Evolutionary conservation across 306 rosid species (phyloP), one percentile per base, ranked within the genome.

Genomic region (Echinosophora koreensis): DNA sequence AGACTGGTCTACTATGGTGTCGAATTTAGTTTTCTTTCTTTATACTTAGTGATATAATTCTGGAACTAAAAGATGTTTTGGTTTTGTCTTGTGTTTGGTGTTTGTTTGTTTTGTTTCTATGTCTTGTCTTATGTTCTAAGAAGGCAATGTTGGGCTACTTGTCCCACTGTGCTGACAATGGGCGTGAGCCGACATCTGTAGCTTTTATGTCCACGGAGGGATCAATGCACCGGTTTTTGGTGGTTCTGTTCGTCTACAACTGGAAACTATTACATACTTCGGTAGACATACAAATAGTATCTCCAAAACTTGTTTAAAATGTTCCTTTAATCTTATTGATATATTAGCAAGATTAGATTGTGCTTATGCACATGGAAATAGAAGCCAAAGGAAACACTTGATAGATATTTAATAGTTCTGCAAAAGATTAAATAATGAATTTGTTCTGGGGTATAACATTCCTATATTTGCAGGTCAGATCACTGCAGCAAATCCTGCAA

Each of bases 161-260:
- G 97, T 95, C 98, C 98, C 97, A 91, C 89, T 95, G 97, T 90
- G 98, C 95, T 92, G 97, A 90, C 96, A 90, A 92, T 89, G 97
- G 97, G 92, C 87, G 97, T 95, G 99, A 91, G 97, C 99, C 84
- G 99, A 90, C 96, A 66, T 89, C 99, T 90, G 96, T 95, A 89
- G 99, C 99, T 95, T 90, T 95, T 86, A 90, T 90, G 88, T 88
- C 90, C 97, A 87, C 82, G 97, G 94, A 92, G 92, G 97, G 87
- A 88, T 87, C 97, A 86, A 79, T 95, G 97, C 97, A 88, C 92
- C 86, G 83, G 95, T 88, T 91, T 85, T 86, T 88, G 98, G 92
- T 94, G 98, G 93, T 91, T 97, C 91, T 93, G 93, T 89, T 91
- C 98, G 87, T 88, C 91, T 82, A 91, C 97, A 91, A 87, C 98